Percentiles rank a stretch among this genome's conserved stretches.
Conservation (phyloP, 1,284 basidiomycete species). For the Boletus albobrunnescens region DNA sequence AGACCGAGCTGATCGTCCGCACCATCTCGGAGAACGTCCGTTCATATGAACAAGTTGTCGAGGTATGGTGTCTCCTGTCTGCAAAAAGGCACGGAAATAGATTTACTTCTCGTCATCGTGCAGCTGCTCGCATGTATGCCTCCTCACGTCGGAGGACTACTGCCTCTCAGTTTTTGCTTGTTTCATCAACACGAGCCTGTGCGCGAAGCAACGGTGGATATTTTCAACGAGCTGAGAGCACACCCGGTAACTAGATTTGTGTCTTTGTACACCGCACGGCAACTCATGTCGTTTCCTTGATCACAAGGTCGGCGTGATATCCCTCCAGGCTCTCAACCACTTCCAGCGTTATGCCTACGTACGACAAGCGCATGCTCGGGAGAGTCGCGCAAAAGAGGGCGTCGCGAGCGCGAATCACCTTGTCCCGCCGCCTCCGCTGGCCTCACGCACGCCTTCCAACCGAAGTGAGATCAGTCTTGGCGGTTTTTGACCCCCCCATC, state of each 20-base stretch:
- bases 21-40: constrained; percentile 66
- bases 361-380: constrained; percentile 62
- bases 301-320: constrained; percentile 85
- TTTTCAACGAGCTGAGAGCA: constrained; percentile 74
- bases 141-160: constrained; percentile 77
- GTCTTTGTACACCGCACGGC: background rate
- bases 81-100: background rate
- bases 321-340: constrained; percentile 81
- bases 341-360: constrained; percentile 89
- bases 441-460: constrained; percentile 45
- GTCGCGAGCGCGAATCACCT: constrained; percentile 21
- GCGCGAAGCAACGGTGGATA: constrained; percentile 75
- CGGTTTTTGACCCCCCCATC: constrained; percentile 32
- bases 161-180: constrained; percentile 83
- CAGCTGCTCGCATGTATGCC: constrained; percentile 79
- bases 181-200: constrained; percentile 81
- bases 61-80: constrained; percentile 51
- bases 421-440: constrained; percentile 33
- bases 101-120: constrained; percentile 1
- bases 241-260: constrained; percentile 59
- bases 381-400: constrained; percentile 43
- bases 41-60: constrained; percentile 84
- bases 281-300: constrained; percentile 2
- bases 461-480: constrained; percentile 47
- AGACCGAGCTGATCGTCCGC: constrained; percentile 74